phyloP scores from a whole-genome alignment of 2,329 filamentous ascomycete species.

The Aspergillus spinulosporus region DNA sequence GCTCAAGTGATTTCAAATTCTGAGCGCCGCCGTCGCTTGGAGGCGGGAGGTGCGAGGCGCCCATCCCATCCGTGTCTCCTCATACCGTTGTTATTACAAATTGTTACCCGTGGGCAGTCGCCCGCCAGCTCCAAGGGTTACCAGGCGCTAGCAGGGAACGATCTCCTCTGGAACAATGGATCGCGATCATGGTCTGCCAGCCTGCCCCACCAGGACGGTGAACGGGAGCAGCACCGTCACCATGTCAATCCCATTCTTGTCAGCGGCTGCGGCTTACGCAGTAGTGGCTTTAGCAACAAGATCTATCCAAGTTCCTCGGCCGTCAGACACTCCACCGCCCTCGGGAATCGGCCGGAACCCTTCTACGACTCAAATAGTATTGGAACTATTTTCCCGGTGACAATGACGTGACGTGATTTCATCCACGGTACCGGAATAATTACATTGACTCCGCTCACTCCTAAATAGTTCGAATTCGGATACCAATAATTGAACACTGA shows the following conservation, averaged over 20 bases:
- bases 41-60: neutral
- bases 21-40: neutral
- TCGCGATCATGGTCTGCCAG: slow-evolving; percentile 4
- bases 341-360: neutral
- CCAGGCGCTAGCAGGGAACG: neutral
- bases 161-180: slow-evolving; percentile 3
- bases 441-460: neutral
- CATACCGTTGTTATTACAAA: neutral
- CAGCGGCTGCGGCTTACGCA: neutral
- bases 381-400: neutral
- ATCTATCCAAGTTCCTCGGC: no score
- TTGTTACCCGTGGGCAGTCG: neutral
- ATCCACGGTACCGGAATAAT: neutral
- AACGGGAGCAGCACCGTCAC: neutral
- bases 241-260: neutral
- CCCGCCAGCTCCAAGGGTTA: neutral
- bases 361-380: neutral
- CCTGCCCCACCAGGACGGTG: neutral
- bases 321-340: neutral
- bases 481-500: neutral
- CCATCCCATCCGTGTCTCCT: neutral
- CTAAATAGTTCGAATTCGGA: neutral
- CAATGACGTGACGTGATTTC: neutral
- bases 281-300: neutral
- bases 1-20: neutral